Base-by-base conservation (phyloP, 352 stramenopile genomes). In the Elongisporangium anandrum region DNA sequence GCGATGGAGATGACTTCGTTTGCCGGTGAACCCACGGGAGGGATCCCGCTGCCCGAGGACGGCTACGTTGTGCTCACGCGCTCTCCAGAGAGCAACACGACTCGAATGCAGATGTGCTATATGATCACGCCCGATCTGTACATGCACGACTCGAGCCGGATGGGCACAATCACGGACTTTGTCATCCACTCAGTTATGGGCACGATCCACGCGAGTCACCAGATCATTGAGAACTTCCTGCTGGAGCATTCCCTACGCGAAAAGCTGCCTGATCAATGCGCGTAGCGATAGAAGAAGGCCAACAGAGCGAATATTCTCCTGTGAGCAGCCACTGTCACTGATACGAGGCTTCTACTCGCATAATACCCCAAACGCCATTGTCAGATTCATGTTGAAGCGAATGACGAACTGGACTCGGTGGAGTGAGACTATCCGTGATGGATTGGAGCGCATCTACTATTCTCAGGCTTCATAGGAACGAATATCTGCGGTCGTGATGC, bases 151-250 rank as follows among this genome's bases (percentile, higher is more conserved):
- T 58, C 64, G n/a, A 73, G 87, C 64, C 71, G 72, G 50, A 66
- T 82, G 41, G 65, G 63, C 45, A 63, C 65, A 22, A 55, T 76
- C 20, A 81, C 69, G 4, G 68, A 79, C 47, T 78, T 81, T 56
- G 66, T 78, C 21, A 52, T 81, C 22, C 69, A 60, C 52, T 62
- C 61, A 15, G 78, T 65, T 7, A 64, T 70, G 8, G 60, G 60
- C 21, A 79, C 73, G 38, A 65, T 79, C 48, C 61, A 64, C 6
- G 70, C 64, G 22, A 77, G 72, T 17, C 72, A 81, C 54, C 72
- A 81, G 55, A 77, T 77, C 67, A 81, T 81, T 22, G 72, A 81
- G 50, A 79, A 79, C 52, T 71, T 80, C 45, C 51, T 79, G 23
- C 67, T 79, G 17, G 72, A 79, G 50, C 68, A 79, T 19, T 68